phyloP scores from a whole-genome alignment of 257 asterid species.

The Penstemon newberryi region DNA sequence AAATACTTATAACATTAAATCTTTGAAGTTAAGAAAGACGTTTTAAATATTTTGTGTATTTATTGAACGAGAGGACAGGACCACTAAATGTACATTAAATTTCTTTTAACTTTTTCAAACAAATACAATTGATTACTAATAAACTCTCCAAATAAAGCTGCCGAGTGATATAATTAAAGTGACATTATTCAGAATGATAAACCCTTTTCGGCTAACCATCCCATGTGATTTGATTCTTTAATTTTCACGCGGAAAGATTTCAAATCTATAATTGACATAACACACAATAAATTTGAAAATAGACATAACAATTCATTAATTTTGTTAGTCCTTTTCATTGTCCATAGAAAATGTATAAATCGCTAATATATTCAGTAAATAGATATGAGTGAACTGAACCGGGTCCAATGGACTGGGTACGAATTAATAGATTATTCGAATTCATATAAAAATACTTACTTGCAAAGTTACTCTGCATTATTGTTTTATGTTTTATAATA shows the following conservation, averaged over 20 bases:
- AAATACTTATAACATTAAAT: conserved; percentile 2
- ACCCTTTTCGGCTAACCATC: conserved; percentile 40
- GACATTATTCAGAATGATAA: conserved; percentile 34
- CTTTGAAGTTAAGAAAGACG: conserved; percentile 16
- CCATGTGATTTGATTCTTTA: conserved; percentile 62
- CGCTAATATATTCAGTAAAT: too few species aligned
- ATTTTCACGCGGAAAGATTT: conserved; percentile 47
- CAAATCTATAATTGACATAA: too few species aligned
- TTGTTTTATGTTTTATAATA: too few species aligned
- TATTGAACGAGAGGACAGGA: conserved; percentile 5
- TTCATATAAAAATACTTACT: too few species aligned
- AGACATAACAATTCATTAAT: too few species aligned
- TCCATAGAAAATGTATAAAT: too few species aligned
- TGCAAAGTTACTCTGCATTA: too few species aligned
- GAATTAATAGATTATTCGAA: too few species aligned
- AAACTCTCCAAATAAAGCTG: conserved; percentile 38
- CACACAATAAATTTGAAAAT: too few species aligned
- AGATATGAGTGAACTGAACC: too few species aligned
- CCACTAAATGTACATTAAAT: conserved; percentile 17
- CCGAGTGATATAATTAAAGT: conserved; percentile 47
- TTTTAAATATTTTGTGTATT: not conserved
- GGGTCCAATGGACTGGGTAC: too few species aligned
- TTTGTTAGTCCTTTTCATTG: too few species aligned
- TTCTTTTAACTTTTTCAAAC: not conserved
- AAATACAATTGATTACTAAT: conserved; percentile 8